Conservation (phyloP, 345 rosid species). For the Populus alba region DNA sequence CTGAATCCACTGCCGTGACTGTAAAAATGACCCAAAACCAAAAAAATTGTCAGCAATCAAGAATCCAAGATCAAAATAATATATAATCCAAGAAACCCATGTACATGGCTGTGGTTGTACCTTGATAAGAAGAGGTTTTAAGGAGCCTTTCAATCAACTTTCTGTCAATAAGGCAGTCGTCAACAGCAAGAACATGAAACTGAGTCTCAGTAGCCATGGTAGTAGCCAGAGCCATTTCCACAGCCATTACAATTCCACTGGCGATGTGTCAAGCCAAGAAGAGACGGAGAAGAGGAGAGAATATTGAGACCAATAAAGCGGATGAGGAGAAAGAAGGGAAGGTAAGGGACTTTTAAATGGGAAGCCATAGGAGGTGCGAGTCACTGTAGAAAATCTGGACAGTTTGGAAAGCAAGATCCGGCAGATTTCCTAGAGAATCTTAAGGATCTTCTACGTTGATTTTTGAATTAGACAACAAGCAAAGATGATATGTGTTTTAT, state of each 20-base stretch:
- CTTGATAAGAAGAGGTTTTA: constrained; percentile 83
- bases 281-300: background rate
- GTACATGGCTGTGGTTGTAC: constrained; percentile 17
- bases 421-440: constrained; percentile 51
- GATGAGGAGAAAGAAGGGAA: background rate
- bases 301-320: background rate
- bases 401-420: constrained; percentile 68
- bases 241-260: background rate
- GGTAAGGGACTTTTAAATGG: constrained; percentile 29
- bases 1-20: constrained; percentile 94
- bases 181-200: constrained; percentile 96
- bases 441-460: constrained; percentile 49
- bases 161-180: constrained; percentile 75
- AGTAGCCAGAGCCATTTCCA: background rate
- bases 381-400: constrained; percentile 45
- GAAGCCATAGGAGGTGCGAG: constrained; percentile 17
- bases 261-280: background rate
- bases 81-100: background rate
- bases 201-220: constrained; percentile 30
- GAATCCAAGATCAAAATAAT: background rate
- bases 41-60: background rate
- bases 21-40: constrained; percentile 10
- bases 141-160: constrained; percentile 86
- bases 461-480: constrained; percentile 55
- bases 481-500: constrained; percentile 23